Evolutionary conservation across 495 filamentous ascomycete genomes (phyloP).

Genomic region (Patellaria atrata): DNA sequence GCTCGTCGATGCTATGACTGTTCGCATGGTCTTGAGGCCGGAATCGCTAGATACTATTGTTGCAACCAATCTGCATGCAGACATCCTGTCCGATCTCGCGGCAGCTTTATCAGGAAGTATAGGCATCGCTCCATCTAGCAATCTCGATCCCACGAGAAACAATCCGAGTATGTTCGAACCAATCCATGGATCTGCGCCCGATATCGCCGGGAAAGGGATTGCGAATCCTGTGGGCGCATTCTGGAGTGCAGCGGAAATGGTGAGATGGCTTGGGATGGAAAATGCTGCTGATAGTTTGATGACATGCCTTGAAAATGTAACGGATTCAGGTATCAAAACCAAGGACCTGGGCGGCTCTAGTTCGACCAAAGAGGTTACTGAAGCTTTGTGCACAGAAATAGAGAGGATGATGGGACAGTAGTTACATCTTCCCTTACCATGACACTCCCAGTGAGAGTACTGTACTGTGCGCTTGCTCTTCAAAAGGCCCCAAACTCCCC

Average conservation of each 20-base stretch:
- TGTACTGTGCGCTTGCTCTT: not conserved
- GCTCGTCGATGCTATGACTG: conserved; percentile 32
- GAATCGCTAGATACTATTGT: conserved; percentile 29
- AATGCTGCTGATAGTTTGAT: conserved; percentile 41
- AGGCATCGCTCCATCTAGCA: conserved; percentile 39
- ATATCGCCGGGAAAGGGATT: conserved; percentile 56
- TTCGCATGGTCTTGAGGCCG: conserved; percentile 28
- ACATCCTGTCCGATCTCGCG: conserved; percentile 35
- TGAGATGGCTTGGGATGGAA: conserved; percentile 47
- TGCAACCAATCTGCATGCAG: conserved; percentile 30
- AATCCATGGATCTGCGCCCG: conserved; percentile 53
- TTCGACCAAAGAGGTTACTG: conserved; percentile 44
- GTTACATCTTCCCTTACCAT: not conserved
- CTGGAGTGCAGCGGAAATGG: conserved; percentile 57
- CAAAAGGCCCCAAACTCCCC: not conserved
- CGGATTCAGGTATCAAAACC: conserved; percentile 43
- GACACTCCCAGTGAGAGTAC: no score
- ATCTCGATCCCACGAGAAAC: conserved; percentile 55
- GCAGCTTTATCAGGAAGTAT: conserved; percentile 28
- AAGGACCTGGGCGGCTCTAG: conserved; percentile 42
- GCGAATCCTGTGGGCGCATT: conserved; percentile 61
- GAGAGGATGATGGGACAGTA: conserved; percentile 22
- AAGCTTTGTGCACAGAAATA: conserved; percentile 46
- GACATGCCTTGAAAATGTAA: conserved; percentile 45
- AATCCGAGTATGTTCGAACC: conserved; percentile 60